These are phyloP conservation scores for Casuarina glauca DNA, from an alignment of 306 rosid species.

Conservation along the genomic window DNA sequence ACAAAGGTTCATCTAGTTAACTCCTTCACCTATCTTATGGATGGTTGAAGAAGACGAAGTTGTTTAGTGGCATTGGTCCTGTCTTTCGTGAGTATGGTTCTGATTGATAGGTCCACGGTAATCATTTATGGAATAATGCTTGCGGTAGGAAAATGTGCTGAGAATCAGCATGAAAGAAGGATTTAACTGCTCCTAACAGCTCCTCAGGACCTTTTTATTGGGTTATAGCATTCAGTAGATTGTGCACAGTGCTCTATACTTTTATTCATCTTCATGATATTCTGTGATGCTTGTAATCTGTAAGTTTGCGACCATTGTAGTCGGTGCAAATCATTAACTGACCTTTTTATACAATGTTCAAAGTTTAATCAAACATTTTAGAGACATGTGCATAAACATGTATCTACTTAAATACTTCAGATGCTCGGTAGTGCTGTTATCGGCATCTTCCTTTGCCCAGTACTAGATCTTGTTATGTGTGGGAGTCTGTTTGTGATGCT, in stretches of 20 bases:
- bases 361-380: too few relatives aligned
- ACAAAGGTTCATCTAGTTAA: conserved; percentile 22
- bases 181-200: background rate
- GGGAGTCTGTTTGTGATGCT: too few relatives aligned
- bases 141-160: background rate
- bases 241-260: background rate
- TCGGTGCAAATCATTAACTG: too few relatives aligned
- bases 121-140: background rate
- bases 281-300: background rate
- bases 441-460: background rate
- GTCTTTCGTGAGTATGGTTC: background rate
- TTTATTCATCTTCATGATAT: background rate
- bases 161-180: background rate
- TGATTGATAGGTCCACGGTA: background rate
- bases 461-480: background rate
- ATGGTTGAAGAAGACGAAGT: conserved; percentile 27
- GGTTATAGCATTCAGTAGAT: background rate
- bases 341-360: too few relatives aligned
- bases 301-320: background rate
- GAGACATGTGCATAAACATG: too few relatives aligned
- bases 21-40: conserved; percentile 1
- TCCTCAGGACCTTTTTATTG: background rate
- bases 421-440: too few relatives aligned
- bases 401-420: too few relatives aligned
- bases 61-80: conserved; percentile 14